Percentiles rank a stretch among this genome's conserved stretches.
These are phyloP conservation scores for Corinectria fuckeliana DNA, from an alignment of 2,329 filamentous ascomycete genomes.

Conservation along the genomic window DNA sequence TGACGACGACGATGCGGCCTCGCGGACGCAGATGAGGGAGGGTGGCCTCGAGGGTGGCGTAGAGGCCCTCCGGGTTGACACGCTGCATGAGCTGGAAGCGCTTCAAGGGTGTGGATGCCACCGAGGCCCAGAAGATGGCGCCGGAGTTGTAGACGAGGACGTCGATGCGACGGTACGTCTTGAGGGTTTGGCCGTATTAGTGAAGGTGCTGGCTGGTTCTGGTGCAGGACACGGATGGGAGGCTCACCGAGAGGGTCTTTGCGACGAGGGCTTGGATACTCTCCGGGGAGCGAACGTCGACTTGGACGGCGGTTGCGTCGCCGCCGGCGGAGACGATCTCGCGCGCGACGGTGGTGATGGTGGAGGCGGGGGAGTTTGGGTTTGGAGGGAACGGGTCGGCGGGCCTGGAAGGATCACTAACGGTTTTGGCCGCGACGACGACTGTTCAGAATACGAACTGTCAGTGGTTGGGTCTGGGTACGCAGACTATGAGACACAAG, in stretches of 20 bases:
- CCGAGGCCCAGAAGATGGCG: conserved; percentile 83
- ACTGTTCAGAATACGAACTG: conserved; percentile 47
- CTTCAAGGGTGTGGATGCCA: conserved; percentile 75
- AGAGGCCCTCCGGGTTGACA: conserved; percentile 78
- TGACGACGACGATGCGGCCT: conserved; percentile 77
- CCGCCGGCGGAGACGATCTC: conserved; percentile 74
- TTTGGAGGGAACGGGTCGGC: conserved; percentile 71
- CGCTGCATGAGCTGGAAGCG: conserved; percentile 81
- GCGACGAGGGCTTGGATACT: conserved; percentile 67
- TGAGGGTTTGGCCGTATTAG: conserved; percentile 1
- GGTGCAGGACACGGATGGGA: background rate
- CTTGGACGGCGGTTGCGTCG: conserved; percentile 68
- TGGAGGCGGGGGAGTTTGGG: conserved; percentile 76
- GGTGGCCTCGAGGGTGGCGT: conserved; percentile 71
- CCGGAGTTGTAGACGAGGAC: conserved; percentile 83
- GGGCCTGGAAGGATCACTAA: conserved; percentile 64
- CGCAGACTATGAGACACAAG: background rate
- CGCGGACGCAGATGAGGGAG: conserved; percentile 68
- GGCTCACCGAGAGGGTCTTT: conserved; percentile 54
- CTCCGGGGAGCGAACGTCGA: conserved; percentile 71
- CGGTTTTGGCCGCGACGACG: conserved; percentile 78
- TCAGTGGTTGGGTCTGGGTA: background rate
- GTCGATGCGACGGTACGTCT: conserved; percentile 70
- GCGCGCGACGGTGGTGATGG: conserved; percentile 79
- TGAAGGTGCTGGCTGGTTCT: no score